phyloP scores from a whole-genome alignment of 2,329 filamentous ascomycete species.

The Chrysosporium keratinophilum region DNA sequence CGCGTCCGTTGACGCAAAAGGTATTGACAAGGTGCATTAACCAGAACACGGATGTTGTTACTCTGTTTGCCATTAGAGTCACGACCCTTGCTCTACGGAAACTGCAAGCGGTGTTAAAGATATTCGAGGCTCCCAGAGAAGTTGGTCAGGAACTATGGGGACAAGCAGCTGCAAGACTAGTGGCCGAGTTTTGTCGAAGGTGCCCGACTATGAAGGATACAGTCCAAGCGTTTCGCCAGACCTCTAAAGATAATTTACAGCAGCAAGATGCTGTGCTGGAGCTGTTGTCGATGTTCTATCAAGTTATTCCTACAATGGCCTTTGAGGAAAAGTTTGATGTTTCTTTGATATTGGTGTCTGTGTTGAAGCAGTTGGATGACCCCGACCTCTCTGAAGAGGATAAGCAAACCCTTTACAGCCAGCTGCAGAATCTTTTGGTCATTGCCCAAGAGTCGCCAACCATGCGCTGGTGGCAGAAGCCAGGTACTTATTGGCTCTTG shows the following conservation, averaged over 20 bases:
- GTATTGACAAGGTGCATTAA: slow-evolving; percentile 69
- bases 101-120: slow-evolving; percentile 52
- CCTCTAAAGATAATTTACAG: slow-evolving; percentile 57
- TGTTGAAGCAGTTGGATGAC: slow-evolving; percentile 53
- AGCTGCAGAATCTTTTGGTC: slow-evolving; percentile 69
- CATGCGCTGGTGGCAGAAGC: slow-evolving; percentile 83
- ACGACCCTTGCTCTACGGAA: slow-evolving; percentile 72
- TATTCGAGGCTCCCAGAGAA: slow-evolving; percentile 45
- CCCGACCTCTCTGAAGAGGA: slow-evolving; percentile 37
- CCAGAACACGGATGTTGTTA: slow-evolving; percentile 65
- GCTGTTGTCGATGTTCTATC: slow-evolving; percentile 73
- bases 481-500: slow-evolving; percentile 31
- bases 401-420: slow-evolving; percentile 53
- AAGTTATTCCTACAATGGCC: slow-evolving; percentile 66
- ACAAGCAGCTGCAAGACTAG: slow-evolving; percentile 56
- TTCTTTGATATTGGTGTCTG: slow-evolving; percentile 60
- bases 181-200: slow-evolving; percentile 64
- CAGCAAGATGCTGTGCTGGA: slow-evolving; percentile 71
- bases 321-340: slow-evolving; percentile 81
- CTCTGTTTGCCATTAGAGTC: slow-evolving; percentile 73
- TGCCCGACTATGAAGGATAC: slow-evolving; percentile 76
- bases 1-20: slow-evolving; percentile 69
- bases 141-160: slow-evolving; percentile 50
- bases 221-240: slow-evolving; percentile 60
- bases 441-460: slow-evolving; percentile 71